Conservation (phyloP, 805 yeast species). For the Jamesozyma rosinii region DNA sequence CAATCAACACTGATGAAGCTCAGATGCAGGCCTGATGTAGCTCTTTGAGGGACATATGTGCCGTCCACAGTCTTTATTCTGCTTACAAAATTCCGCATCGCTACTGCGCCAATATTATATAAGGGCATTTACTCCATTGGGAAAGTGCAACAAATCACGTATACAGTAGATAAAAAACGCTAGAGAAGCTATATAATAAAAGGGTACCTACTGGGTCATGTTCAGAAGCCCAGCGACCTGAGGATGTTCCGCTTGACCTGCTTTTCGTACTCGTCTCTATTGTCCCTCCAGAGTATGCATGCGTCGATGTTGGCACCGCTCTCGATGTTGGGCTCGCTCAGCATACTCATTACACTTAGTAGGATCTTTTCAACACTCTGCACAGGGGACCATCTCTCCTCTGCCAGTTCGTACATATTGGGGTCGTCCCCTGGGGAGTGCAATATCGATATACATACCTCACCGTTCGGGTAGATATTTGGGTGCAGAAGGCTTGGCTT, state of each 20-base stretch:
- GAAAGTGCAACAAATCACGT: background rate
- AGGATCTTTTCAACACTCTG: slow-evolving; percentile 96
- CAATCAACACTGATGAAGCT: too few species aligned
- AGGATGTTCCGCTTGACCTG: slow-evolving; percentile 61
- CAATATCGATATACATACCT: slow-evolving; percentile 88
- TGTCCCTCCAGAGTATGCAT: slow-evolving; percentile 81
- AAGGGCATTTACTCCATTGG: background rate
- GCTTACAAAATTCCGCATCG: too few species aligned
- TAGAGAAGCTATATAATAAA: background rate
- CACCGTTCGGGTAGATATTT: slow-evolving; percentile 87
- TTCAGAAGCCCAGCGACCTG: slow-evolving; percentile 57
- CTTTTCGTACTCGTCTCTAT: slow-evolving; percentile 55
- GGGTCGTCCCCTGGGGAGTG: slow-evolving; percentile 98
- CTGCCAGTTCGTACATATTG: slow-evolving; percentile 86
- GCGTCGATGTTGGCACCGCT: slow-evolving; percentile 87
- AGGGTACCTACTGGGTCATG: background rate
- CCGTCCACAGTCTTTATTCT: background rate
- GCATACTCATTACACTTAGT: slow-evolving; percentile 87
- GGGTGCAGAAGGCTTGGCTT: slow-evolving; percentile 86
- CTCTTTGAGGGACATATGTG: background rate
- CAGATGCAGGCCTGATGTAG: too few species aligned
- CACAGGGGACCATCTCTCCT: slow-evolving; percentile 96
- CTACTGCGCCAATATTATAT: background rate
- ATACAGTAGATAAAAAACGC: background rate
- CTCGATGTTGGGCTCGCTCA: slow-evolving; percentile 93